These are phyloP conservation scores for Tetradesmus obliquus DNA, from an alignment of 139 green algal genomes.

Conservation along the genomic window DNA sequence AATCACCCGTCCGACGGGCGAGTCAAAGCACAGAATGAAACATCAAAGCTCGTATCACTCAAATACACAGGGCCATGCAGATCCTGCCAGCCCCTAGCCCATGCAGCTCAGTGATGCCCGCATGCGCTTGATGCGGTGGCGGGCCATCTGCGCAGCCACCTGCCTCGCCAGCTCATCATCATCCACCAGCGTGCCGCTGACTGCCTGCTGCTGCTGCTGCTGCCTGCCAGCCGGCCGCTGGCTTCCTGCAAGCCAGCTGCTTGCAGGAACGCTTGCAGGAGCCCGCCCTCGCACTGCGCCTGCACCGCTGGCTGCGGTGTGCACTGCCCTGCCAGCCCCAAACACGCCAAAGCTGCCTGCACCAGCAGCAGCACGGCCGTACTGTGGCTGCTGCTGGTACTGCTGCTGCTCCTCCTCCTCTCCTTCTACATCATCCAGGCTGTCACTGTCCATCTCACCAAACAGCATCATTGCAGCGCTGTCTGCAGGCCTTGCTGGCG, in stretches of 20 bases:
- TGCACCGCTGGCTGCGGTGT: background rate
- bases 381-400: background rate
- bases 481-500: background rate
- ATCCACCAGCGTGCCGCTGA: conserved; percentile 8
- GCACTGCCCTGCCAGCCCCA: background rate
- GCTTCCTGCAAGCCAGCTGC: background rate
- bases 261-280: background rate
- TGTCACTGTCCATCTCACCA: conserved; percentile 34
- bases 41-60: too few species aligned
- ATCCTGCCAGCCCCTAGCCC: background rate
- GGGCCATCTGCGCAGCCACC: conserved; percentile 18
- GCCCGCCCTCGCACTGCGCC: background rate
- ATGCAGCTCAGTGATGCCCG: background rate
- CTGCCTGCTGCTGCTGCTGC: background rate
- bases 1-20: too few species aligned
- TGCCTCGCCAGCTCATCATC: conserved; percentile 23
- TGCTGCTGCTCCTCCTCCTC: background rate
- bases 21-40: too few species aligned
- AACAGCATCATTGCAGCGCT: conserved; percentile 29
- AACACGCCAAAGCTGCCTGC: background rate
- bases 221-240: background rate
- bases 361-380: background rate
- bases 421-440: background rate
- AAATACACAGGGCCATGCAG: too few species aligned
- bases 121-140: conserved; percentile 21